Evolutionary conservation across 192 early-diverging fungal genomes (phyloP), one percentile per base, ranked within the genome.

Genomic region (Linnemannia elongata): DNA sequence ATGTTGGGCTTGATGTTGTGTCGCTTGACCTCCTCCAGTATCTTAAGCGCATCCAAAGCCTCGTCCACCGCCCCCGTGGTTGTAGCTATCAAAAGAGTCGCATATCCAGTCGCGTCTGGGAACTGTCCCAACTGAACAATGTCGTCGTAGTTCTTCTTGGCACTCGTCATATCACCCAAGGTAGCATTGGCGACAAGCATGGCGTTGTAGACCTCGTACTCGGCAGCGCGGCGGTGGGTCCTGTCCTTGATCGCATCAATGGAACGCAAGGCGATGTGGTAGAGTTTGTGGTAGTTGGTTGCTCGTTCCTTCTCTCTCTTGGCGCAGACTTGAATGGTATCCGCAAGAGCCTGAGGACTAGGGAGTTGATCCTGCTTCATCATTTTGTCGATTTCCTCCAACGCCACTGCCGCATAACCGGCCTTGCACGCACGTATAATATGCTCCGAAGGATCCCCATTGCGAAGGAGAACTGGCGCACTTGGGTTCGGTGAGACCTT

Each of bases 91-190:
- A 93, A 69, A 20, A 92, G 78, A 33, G 88, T 89, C 5, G 91
- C 93, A 81, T 92, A 92, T 30, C 90, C 91, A 66, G 91, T 91
- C 1, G 89, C 88, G 78, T 91, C 90, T 20, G 90, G 91, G 71
- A 83, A 85, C 35, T 87, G 82, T 30, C 89, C 89, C 60, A 87
- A 69, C 9, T 83, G 22, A 39, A 91, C 76, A 73, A 93, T 89
- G 44, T 91, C 79, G 63, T 92, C 83, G 72, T 93, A 91, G 30
- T 92, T 91, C 73, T 85, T 88, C 73, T 92, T 92, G 77, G 91
- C 91, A 2, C 80, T 68, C 2, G 74, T 68, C 90, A 92, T 91
- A 44, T 92, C 88, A 15, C 90, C 90, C 47, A 88, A 73, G 18
- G 90, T 90, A 35, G 91, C 91, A 68, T 90, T 90, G 4, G 83